Base-by-base conservation (phyloP, 768 basidiomycete genomes). In the Cubamyces sp. region DNA sequence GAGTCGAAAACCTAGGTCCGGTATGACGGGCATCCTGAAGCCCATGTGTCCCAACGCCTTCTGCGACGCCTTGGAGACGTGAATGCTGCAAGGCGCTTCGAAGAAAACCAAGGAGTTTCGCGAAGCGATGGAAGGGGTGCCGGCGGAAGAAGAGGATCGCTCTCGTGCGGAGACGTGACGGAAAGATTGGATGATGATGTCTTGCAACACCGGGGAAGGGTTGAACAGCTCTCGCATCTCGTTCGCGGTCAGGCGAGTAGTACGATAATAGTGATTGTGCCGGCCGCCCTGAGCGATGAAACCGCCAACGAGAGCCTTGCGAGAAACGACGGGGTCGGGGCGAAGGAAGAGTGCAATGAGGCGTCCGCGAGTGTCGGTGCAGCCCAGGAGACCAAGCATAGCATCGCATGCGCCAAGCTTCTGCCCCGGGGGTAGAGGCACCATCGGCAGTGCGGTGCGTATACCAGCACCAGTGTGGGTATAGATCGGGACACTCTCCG, bases 1-100 rank as follows among this genome's bases (percentile, higher is more conserved):
- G 15, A 63, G 62, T 4, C 62, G 62, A 21, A 63, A 57, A 9
- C 62, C 62, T 12, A 25, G 25, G 5, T 42, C 46, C 0, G 56
- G 56, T 15, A 57, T 41, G 21, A 49, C 45, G n/a, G 57, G 39
- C 15, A 37, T 34, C 43, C 52, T 41, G 40, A 30, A 63, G 23
- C 62, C 62, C 45, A 63, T 40, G 26, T 25, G 43, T 9, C 12
- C 23, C 16, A 63, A 57, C 19, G 34, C 19, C 9, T 48, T 47
- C 6, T 15, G 3, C 5, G 19, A 48, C 1, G 56, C 21, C 37
- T 16, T 3, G 5, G 62, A 40, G 28, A 58, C 16, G 15, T 26
- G 18, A 19, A 63, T 26, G 19, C 52, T 58, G 62, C 62, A 63
- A 15, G 62, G 62, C 19, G 62, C 56, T 40, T 63, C 56, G 51